Conservation (phyloP, 2,329 filamentous ascomycete genomes). For the Escovopsis weberi region DNA sequence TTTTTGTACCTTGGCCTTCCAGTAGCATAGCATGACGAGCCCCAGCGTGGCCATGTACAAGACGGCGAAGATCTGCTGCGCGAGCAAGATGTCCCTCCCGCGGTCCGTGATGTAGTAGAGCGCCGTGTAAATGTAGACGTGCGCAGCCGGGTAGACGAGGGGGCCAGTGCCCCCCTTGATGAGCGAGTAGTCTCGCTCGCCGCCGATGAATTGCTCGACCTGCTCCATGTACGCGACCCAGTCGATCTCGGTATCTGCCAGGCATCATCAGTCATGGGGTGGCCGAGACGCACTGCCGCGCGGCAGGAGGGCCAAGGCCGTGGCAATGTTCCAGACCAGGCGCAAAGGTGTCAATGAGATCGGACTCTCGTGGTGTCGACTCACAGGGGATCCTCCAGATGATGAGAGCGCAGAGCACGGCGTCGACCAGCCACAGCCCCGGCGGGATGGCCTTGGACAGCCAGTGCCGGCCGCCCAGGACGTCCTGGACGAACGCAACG, state of each 20-base stretch:
- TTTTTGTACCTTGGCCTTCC: conserved; percentile 44
- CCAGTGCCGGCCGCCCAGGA: conserved; percentile 33
- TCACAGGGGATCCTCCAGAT: conserved; percentile 75
- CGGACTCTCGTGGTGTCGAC: conserved; percentile 12
- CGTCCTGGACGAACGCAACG: conserved; percentile 22
- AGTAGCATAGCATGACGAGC: conserved; percentile 73
- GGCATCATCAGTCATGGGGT: background rate
- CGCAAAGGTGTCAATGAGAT: background rate
- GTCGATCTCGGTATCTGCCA: conserved; percentile 84
- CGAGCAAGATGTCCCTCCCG: conserved; percentile 60
- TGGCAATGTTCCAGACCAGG: background rate
- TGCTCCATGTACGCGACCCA: conserved; percentile 98
- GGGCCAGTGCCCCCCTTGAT: conserved; percentile 85
- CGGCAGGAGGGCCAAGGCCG: background rate
- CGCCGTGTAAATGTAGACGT: conserved; percentile 78
- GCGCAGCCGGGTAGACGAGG: conserved; percentile 84
- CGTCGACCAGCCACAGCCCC: conserved; percentile 55
- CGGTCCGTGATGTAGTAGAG: conserved; percentile 66
- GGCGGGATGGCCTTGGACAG: conserved; percentile 39
- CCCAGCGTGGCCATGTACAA: conserved; percentile 65
- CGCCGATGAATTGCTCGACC: conserved; percentile 59
- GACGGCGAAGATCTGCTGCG: conserved; percentile 70
- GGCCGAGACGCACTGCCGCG: background rate
- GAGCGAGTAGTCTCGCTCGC: conserved; percentile 76
- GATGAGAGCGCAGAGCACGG: conserved; percentile 54